Conservation (phyloP, 2,329 filamentous ascomycete species). For the Epichloe sibirici region DNA sequence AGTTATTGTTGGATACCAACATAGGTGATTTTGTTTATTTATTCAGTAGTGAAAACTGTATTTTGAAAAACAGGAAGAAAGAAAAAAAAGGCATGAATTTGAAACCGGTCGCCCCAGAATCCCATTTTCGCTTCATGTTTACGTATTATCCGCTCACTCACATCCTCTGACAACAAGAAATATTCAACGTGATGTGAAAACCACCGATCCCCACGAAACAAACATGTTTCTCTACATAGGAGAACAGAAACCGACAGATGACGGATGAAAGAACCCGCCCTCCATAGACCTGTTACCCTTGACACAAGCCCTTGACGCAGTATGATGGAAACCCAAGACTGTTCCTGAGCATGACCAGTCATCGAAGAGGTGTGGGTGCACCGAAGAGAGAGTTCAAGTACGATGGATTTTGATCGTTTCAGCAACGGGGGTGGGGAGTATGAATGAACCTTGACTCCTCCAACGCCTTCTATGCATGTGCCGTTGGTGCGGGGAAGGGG, state of each 20-base stretch:
- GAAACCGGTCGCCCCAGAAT: background rate
- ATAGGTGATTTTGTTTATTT: background rate
- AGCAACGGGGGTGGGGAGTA: background rate
- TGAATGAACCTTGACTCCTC: conserved; percentile 6
- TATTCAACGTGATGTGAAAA: background rate
- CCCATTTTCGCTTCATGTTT: background rate
- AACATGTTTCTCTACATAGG: no score
- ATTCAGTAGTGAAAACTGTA: background rate
- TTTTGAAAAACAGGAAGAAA: background rate
- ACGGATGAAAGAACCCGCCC: background rate
- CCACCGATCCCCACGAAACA: no score
- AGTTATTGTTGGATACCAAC: background rate
- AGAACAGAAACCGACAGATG: background rate
- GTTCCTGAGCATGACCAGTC: background rate
- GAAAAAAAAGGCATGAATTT: background rate
- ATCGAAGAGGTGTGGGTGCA: background rate
- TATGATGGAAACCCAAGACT: background rate
- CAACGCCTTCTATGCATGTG: conserved; percentile 24
- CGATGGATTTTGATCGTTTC: no score
- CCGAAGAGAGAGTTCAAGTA: background rate
- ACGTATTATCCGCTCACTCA: background rate
- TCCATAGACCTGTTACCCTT: background rate
- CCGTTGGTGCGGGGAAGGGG: background rate
- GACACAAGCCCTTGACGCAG: background rate
- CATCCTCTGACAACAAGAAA: background rate